A percentile compares a stretch with the other conserved stretches of the same genome.
These are phyloP conservation scores for Cynara cardunculus DNA, from an alignment of 129 eudicot species.

Conservation along the genomic window DNA sequence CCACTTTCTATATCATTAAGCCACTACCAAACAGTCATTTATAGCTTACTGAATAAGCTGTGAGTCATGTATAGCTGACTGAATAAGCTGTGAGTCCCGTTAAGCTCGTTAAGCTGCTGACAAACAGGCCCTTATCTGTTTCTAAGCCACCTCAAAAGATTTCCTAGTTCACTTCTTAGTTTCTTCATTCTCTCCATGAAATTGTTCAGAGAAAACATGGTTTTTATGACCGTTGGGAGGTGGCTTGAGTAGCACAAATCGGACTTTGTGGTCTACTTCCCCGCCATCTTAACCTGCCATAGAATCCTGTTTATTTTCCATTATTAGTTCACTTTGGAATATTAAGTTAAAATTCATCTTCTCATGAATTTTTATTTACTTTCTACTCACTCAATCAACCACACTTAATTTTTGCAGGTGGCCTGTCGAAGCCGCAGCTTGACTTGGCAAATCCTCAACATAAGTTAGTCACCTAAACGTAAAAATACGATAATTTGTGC, in stretches of 20 bases:
- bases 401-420: constrained; percentile 39
- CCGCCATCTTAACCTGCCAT: not conserved
- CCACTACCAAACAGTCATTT: too few species aligned
- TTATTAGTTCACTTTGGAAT: not conserved
- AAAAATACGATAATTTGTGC: constrained; percentile 10
- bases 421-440: constrained; percentile 52
- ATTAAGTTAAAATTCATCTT: not conserved
- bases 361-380: not conserved
- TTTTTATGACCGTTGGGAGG: not conserved
- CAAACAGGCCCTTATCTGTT: too few species aligned
- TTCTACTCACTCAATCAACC: not conserved
- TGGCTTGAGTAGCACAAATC: not conserved
- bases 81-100: too few species aligned
- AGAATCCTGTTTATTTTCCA: not conserved
- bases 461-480: constrained; percentile 52
- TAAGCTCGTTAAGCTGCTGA: too few species aligned
- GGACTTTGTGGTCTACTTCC: not conserved
- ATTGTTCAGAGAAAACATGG: not conserved
- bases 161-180: not conserved
- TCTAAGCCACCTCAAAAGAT: too few species aligned
- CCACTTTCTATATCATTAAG: too few species aligned
- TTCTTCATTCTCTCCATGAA: not conserved
- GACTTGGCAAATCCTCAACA: constrained; percentile 88
- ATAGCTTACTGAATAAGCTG: too few species aligned
- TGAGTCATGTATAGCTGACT: too few species aligned